Base-by-base conservation (phyloP, 202 grass and related monocot genomes). In the Setaria italica region DNA sequence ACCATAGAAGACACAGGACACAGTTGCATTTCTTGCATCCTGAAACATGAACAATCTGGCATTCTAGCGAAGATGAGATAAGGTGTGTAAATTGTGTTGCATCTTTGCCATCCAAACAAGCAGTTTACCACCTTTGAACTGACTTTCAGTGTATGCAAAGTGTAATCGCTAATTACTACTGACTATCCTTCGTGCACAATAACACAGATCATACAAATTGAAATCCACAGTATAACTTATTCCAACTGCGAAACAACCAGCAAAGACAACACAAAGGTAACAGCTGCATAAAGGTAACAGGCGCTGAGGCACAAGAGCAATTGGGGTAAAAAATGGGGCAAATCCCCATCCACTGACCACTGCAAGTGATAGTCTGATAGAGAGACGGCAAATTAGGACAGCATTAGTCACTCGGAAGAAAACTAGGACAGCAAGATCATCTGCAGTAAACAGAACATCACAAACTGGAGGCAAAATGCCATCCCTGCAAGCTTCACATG, bases 401-500 rank as follows among this genome's bases (percentile, higher is more conserved):
- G 10, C 35, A 43, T 37, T 6, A 70, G 37, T 69, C 9, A 0
- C 8, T 30, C 21, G 5, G 12, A 64, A 37, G 49, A 55, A 69
- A 34, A 4, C 32, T n/a, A 15, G 46, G 37, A 67, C 15, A 68
- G 33, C 41, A 77, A 82, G 21, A 43, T 51, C 45, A 14, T 32
- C 21, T 20, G 39, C 9, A 67, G 34, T 58, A 67, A 78, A 83
- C 12, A 69, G 9, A 75, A 33, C 45, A 78, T 34, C 6, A 59
- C 37, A 78, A 86, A 49, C 20, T 25, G 51, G 5, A 81, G 14
- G 25, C 62, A 11, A 42, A 60, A 76, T 75, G 42, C 1, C 42
- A 67, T 21, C 2, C 0, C 74, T 76, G 16, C 32, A 56, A 76
- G 33, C 32, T 56, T 87, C 30, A 72, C 63, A 77, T 71, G 25